Base-by-base conservation (phyloP, 129 eudicot species). In the Lonicera japonica region DNA sequence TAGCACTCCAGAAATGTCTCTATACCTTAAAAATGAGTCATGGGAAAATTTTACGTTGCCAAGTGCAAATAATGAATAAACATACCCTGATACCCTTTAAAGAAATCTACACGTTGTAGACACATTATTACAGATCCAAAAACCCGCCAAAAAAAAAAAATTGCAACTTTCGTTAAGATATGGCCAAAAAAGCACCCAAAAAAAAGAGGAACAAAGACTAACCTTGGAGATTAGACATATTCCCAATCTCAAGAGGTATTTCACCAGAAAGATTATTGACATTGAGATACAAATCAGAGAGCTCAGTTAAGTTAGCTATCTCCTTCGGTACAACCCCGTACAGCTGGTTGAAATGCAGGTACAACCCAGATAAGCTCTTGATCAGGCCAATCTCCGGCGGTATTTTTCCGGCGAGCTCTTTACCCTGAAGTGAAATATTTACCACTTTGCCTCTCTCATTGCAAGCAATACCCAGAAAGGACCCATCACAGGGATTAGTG, bases 351-450 rank as follows among this genome's bases (percentile, higher is more conserved):
- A 85, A 94, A 75, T 94, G 99, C 71, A 94, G 46, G 78, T 85
- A 94, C 80, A 94, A 67, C 71, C 99, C 99, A 74, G 92, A 65
- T 59, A 94, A 83, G 82, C 74, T 79, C 70, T 74, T 83, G 18
- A 94, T 95, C 60, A 39, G 81, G 21, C 95, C 96, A 79, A 94
- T 83, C 81, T 84, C 95, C 34, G 95, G 86, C 14, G 96, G 88
- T 51, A 94, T 61, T 48, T 74, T 34, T 43, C 99, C 99, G 53
- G 65, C 50, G 64, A 94, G 89, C 54, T 95, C 99, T 70, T 79
- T 94, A 0, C 99, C 99, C 67, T 94, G 99, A 62, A 94, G 81
- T n/a, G 99, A 88, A 65, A 94, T 83, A 65, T 88, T 94, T 56
- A 86, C 92, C 63, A 94, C 89, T 38, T 85, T 70, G 52, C 99